These are phyloP conservation scores for Boletus eberwhitei DNA, from an alignment of 768 basidiomycete genomes.

Conservation along the genomic window DNA sequence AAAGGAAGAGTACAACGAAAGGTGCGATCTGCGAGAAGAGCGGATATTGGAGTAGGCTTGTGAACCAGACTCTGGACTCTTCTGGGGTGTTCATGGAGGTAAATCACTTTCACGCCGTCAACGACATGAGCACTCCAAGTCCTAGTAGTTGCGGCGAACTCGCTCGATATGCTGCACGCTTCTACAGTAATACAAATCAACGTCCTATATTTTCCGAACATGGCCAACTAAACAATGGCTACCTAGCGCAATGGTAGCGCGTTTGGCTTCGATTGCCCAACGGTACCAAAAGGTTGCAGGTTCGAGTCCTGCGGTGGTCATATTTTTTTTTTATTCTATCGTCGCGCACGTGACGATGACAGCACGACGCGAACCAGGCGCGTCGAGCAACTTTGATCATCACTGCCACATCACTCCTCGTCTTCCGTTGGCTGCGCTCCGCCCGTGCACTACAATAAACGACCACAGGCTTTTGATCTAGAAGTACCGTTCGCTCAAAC, in stretches of 20 bases:
- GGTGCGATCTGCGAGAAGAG: conserved; percentile 57
- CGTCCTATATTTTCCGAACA: accelerated
- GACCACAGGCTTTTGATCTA: neutral
- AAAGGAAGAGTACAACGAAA: conserved; percentile 47
- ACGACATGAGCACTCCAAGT: conserved; percentile 27
- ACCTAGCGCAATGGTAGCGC: conserved; percentile 94
- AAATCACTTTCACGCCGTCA: conserved; percentile 24
- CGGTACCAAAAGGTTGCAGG: conserved; percentile 92
- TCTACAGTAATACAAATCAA: neutral
- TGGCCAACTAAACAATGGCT: conserved; percentile 36
- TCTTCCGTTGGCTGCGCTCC: no score
- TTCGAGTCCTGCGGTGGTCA: conserved; percentile 95
- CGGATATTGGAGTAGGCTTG: conserved; percentile 36
- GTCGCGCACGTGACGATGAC: conserved; percentile 22
- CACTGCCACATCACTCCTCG: no score
- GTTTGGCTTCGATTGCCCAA: conserved; percentile 85
- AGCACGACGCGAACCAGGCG: conserved; percentile 9
- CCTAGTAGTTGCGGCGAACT: conserved; percentile 18
- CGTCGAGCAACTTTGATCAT: conserved; percentile 1
- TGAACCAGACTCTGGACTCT: conserved; percentile 38
- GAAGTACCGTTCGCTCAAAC: neutral
- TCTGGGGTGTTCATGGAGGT: conserved; percentile 45
- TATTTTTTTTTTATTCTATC: conserved; percentile 15
- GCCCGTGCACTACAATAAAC: no score
- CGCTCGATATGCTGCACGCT: conserved; percentile 14